Conservation (phyloP, 768 basidiomycete genomes). For the Baorangia bicolor region DNA sequence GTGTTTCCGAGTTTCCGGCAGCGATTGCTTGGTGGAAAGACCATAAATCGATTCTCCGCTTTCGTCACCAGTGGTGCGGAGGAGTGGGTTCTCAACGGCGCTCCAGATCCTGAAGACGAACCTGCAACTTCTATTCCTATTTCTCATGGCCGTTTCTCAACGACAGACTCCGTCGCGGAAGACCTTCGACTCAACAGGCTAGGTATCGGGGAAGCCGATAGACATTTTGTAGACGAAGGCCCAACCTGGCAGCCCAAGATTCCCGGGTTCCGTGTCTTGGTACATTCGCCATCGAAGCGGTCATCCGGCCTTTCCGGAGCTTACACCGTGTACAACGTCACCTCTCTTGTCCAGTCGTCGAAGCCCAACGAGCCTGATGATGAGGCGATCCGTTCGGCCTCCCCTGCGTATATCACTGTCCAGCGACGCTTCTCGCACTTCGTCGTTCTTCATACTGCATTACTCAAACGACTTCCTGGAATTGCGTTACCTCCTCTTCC, state of each 20-base stretch:
- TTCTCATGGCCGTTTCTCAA: conserved; percentile 28
- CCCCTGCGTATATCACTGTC: conserved; percentile 65
- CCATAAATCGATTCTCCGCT: conserved; percentile 79
- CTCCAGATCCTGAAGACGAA: conserved; percentile 32
- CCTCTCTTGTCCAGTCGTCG: conserved; percentile 42
- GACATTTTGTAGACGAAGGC: conserved; percentile 68
- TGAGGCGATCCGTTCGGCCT: conserved; percentile 25
- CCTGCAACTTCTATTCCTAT: conserved; percentile 17
- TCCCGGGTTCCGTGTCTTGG: conserved; percentile 68
- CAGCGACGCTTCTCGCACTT: conserved; percentile 86
- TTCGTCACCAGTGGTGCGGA: conserved; percentile 88
- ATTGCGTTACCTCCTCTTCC: conserved; percentile 80
- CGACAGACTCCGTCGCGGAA: conserved; percentile 42
- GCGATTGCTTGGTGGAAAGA: conserved; percentile 73
- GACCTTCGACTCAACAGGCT: conserved; percentile 37
- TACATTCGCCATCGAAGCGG: conserved; percentile 81
- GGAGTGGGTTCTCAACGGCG: conserved; percentile 75
- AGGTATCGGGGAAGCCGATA: conserved; percentile 58
- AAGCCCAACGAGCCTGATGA: conserved; percentile 19
- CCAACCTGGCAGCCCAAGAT: conserved; percentile 74
- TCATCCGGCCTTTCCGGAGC: conserved; percentile 64
- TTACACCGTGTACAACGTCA: conserved; percentile 74
- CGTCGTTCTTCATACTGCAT: conserved; percentile 68
- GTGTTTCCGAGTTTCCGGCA: conserved; percentile 67
- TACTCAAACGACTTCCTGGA: conserved; percentile 68